A percentile compares a stretch with the other conserved stretches of the same genome.
Evolutionary conservation across 805 yeast genomes (phyloP).

Genomic region (Schwanniomyces pseudopolymorphus): DNA sequence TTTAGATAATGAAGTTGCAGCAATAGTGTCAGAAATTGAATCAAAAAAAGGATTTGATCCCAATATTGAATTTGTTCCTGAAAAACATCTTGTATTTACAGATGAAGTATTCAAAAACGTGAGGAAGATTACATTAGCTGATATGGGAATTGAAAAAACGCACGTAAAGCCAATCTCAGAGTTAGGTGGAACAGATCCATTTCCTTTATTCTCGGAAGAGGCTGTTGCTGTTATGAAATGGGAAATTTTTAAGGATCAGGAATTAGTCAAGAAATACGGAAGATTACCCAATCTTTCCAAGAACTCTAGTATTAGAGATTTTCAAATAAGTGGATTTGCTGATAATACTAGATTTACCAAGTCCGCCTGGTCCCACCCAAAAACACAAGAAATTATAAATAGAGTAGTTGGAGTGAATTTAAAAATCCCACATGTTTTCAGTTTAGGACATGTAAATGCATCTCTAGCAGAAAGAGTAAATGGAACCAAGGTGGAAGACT

Average conservation of each 20-base stretch:
- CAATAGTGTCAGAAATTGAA: slow-evolving; percentile 5
- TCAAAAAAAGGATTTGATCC: slow-evolving; percentile 10
- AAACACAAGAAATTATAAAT: slow-evolving; percentile 18
- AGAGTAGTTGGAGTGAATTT: slow-evolving; percentile 20
- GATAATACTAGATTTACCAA: slow-evolving; percentile 19
- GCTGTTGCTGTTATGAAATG: slow-evolving; percentile 25
- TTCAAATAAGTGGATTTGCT: slow-evolving; percentile 24
- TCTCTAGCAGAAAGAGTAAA: slow-evolving; percentile 8
- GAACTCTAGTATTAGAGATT: slow-evolving; percentile 24
- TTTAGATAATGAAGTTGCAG: slow-evolving; percentile 8
- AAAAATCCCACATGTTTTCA: slow-evolving; percentile 17
- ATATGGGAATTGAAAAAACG: slow-evolving; percentile 31
- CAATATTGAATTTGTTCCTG: slow-evolving; percentile 9
- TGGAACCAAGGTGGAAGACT: not conserved
- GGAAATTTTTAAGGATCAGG: slow-evolving; percentile 19
- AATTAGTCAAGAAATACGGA: slow-evolving; percentile 17
- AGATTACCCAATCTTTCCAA: slow-evolving; percentile 17
- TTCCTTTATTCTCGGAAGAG: slow-evolving; percentile 25
- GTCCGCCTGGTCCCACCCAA: slow-evolving; percentile 24
- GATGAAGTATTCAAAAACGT: slow-evolving; percentile 22
- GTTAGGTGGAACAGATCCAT: slow-evolving; percentile 30
- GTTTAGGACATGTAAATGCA: slow-evolving; percentile 23
- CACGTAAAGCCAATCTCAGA: slow-evolving; percentile 30
- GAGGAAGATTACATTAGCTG: slow-evolving; percentile 34
- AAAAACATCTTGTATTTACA: slow-evolving; percentile 6